Evolutionary conservation across 2,329 filamentous ascomycete genomes (phyloP).

Genomic region (Fusarium scirpi): DNA sequence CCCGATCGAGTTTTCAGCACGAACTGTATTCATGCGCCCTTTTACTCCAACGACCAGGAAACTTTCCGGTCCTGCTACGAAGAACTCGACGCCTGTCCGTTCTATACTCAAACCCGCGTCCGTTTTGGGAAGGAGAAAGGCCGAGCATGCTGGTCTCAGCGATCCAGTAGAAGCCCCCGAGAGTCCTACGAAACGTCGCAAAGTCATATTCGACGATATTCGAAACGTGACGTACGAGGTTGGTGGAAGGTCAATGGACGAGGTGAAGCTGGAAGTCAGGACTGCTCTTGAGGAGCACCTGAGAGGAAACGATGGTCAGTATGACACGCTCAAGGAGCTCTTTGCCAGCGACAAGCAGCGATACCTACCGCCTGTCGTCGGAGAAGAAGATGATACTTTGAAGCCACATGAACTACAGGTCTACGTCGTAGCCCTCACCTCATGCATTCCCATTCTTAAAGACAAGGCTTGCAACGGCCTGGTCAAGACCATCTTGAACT

Average conservation of each 20-base stretch:
- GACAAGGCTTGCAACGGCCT: constrained; percentile 70
- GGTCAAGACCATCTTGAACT: constrained; percentile 69
- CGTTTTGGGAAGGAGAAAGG: constrained; percentile 59
- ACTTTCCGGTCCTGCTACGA: constrained; percentile 50
- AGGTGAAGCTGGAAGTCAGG: constrained; percentile 67
- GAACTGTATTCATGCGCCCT: constrained; percentile 42
- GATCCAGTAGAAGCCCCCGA: constrained; percentile 55
- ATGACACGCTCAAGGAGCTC: constrained; percentile 70
- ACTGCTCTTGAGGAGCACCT: constrained; percentile 68
- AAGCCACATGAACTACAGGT: constrained; percentile 68
- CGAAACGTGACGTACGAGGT: constrained; percentile 69
- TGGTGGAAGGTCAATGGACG: constrained; percentile 63
- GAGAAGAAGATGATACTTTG: constrained; percentile 61
- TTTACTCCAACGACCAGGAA: constrained; percentile 53
- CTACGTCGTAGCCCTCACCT: constrained; percentile 73
- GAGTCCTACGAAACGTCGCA: constrained; percentile 65
- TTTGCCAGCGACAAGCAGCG: constrained; percentile 64
- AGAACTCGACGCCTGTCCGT: constrained; percentile 59
- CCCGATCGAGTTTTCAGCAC: constrained; percentile 11
- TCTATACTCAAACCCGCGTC: constrained; percentile 65
- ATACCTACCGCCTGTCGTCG: constrained; percentile 54
- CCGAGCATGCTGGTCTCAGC: constrained; percentile 58
- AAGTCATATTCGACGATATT: constrained; percentile 69
- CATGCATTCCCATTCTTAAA: constrained; percentile 69
- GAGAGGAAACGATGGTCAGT: constrained; percentile 69